Base-by-base conservation (phyloP, 495 filamentous ascomycete genomes). In the Chlorociboria aeruginascens region DNA sequence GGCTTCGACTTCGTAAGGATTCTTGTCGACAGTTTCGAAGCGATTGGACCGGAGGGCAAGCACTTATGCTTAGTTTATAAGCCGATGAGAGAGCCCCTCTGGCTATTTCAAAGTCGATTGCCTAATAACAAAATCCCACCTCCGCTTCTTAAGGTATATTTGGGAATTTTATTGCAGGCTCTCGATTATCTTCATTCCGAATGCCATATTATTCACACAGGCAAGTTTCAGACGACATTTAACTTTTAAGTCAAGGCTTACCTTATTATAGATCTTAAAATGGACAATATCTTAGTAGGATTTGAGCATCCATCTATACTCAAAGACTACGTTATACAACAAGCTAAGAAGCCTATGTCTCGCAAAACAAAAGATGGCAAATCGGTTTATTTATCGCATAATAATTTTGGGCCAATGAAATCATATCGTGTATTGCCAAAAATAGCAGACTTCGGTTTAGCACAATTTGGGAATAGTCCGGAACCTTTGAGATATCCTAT, bases 1-100 rank as follows among this genome's bases (percentile, higher is more conserved):
- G 66, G 66, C 44, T 56, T 54, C 42, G 50, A 41, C 35, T 62
- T 62, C 47, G 53, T 68, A 17, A 51, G 56, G 45, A 61, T 54
- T 46, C 57, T 40, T 39, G 47, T 60, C 55, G 67, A 69, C 46
- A 52, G 59, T 9, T 72, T 69, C 50, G 43, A 61, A 46, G 34
- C 61, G 20, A 20, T 52, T 30, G 61, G 59, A 2, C 59, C 59
- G 31, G 45, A 64, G 37, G 66, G 64, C 43, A 66, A 61, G 47
- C 63, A 70, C 59, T 50, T 61, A 41, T 69, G 65, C 40, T 62
- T 72, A 39, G 64, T 70, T 20, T 69, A 63, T 59, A 51, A 58
- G 33, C 58, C 65, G 48, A 63, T 72, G 61, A 66, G 68, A 55
- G 69, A 72, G 45, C 69, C 64, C 51, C 46, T 68, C 2, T 63